These are phyloP conservation scores for Penicillium flavigenum DNA, from an alignment of 495 filamentous ascomycete genomes.

Conservation along the genomic window DNA sequence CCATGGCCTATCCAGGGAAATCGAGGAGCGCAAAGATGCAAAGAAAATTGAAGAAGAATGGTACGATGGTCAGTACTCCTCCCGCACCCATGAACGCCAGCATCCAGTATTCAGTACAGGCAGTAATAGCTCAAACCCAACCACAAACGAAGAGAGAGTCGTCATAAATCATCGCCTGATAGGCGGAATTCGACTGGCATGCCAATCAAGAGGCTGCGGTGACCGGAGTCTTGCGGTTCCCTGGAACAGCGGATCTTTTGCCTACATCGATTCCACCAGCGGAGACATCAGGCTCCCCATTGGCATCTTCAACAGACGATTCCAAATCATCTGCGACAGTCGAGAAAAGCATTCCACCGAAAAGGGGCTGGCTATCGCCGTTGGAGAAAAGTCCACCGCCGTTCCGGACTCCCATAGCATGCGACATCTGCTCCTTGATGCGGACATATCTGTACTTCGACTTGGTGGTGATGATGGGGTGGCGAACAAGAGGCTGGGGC, in stretches of 20 bases:
- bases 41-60: slow-evolving; percentile 10
- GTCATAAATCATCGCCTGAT: slow-evolving; percentile 21
- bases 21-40: slow-evolving; percentile 2
- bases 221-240: slow-evolving; percentile 27
- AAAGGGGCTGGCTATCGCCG: slow-evolving; percentile 32
- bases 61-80: slow-evolving; percentile 7
- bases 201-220: slow-evolving; percentile 16
- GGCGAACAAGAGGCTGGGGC: slow-evolving; percentile 69
- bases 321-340: slow-evolving; percentile 30
- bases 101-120: slow-evolving; percentile 10
- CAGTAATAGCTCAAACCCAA: slow-evolving; percentile 5
- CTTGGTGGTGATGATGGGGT: slow-evolving; percentile 63
- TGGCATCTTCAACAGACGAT: slow-evolving; percentile 20
- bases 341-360: slow-evolving; percentile 36
- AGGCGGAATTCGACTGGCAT: background rate
- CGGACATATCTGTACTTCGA: slow-evolving; percentile 78
- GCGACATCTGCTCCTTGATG: slow-evolving; percentile 83
- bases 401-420: slow-evolving; percentile 58
- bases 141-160: slow-evolving; percentile 12
- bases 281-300: slow-evolving; percentile 24
- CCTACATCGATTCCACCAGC: slow-evolving; percentile 9
- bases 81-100: slow-evolving; percentile 21
- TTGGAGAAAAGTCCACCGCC: slow-evolving; percentile 49
- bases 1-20: slow-evolving; percentile 11
- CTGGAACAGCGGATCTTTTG: slow-evolving; percentile 28